These are phyloP conservation scores for Microthlaspi erraticum DNA, from an alignment of 345 rosid species.

Conservation along the genomic window DNA sequence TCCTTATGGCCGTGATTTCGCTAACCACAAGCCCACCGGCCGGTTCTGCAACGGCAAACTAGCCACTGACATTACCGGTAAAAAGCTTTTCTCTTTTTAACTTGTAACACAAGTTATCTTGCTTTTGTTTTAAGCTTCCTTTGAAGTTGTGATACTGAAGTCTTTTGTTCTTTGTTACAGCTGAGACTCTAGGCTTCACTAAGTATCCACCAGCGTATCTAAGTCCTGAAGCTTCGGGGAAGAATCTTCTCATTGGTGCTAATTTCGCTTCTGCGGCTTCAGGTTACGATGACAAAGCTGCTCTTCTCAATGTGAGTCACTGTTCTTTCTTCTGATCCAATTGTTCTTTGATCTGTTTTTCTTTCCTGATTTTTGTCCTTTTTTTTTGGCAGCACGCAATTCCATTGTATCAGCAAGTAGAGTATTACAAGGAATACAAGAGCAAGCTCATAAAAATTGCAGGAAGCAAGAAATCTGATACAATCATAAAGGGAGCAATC, in stretches of 20 bases:
- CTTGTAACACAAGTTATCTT: slow-evolving; percentile 31
- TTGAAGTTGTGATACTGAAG: slow-evolving; percentile 3
- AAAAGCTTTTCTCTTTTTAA: slow-evolving; percentile 5
- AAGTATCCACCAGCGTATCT: slow-evolving; percentile 80
- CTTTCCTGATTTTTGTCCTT: neutral
- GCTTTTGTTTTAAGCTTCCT: too few species aligned
- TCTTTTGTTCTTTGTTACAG: slow-evolving; percentile 47
- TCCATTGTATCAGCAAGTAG: slow-evolving; percentile 70
- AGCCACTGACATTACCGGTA: slow-evolving; percentile 90
- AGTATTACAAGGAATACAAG: slow-evolving; percentile 81
- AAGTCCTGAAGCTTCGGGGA: slow-evolving; percentile 88
- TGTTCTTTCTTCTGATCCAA: neutral
- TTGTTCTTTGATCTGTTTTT: slow-evolving; percentile 2
- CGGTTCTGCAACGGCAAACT: slow-evolving; percentile 94
- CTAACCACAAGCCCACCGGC: slow-evolving; percentile 71
- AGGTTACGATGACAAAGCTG: slow-evolving; percentile 84
- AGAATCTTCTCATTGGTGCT: slow-evolving; percentile 88
- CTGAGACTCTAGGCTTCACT: slow-evolving; percentile 85
- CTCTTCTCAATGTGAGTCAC: slow-evolving; percentile 56
- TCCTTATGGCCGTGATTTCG: slow-evolving; percentile 91
- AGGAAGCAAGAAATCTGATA: slow-evolving; percentile 58
- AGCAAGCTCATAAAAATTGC: slow-evolving; percentile 68
- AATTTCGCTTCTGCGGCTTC: slow-evolving; percentile 96
- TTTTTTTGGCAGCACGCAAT: slow-evolving; percentile 72
- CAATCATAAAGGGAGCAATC: slow-evolving; percentile 66